phyloP scores from a whole-genome alignment of 495 filamentous ascomycete genomes.

The Penicillium ucsense region DNA sequence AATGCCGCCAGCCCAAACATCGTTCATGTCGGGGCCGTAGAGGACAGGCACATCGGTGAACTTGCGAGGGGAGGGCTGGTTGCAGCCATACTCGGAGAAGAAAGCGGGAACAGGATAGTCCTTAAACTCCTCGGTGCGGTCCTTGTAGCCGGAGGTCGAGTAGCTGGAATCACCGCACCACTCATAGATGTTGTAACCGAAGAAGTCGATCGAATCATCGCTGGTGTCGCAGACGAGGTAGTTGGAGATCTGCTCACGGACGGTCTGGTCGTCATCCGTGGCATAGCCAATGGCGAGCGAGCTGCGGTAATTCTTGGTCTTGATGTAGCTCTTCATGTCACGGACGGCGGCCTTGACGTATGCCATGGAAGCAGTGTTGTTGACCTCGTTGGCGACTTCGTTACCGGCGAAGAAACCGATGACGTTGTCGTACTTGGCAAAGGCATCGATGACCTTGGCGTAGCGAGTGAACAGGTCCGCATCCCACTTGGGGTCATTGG shows the following conservation, averaged over 20 bases:
- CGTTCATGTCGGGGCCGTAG: slow-evolving; percentile 71
- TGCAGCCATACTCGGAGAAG: slow-evolving; percentile 99
- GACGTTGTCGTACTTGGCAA: slow-evolving; percentile 75
- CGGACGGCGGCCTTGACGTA: slow-evolving; percentile 97
- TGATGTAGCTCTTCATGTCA: slow-evolving; percentile 92
- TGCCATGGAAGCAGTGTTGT: slow-evolving; percentile 78
- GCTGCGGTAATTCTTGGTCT: slow-evolving; percentile 57
- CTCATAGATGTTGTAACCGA: slow-evolving; percentile 99
- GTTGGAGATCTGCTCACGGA: slow-evolving; percentile 66
- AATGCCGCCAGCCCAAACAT: slow-evolving; percentile 87
- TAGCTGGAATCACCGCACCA: slow-evolving; percentile 87
- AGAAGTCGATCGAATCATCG: slow-evolving; percentile 74
- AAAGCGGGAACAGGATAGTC: slow-evolving; percentile 89
- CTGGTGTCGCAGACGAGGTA: slow-evolving; percentile 87
- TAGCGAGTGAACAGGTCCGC: slow-evolving; percentile 71
- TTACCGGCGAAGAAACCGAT: slow-evolving; percentile 98
- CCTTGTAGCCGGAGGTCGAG: slow-evolving; percentile 63
- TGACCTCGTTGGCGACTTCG: slow-evolving; percentile 79
- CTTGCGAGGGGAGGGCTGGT: slow-evolving; percentile 59
- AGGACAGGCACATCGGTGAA: slow-evolving; percentile 82
- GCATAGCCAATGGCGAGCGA: slow-evolving; percentile 85
- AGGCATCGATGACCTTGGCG: slow-evolving; percentile 73
- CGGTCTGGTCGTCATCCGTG: slow-evolving; percentile 78
- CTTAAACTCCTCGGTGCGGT: slow-evolving; percentile 71
- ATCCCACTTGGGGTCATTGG: slow-evolving; percentile 68